A percentile compares a stretch with the other conserved stretches of the same genome.
phyloP scores from a whole-genome alignment of 2,329 filamentous ascomycete genomes.

The Epichloe aotearoae region DNA sequence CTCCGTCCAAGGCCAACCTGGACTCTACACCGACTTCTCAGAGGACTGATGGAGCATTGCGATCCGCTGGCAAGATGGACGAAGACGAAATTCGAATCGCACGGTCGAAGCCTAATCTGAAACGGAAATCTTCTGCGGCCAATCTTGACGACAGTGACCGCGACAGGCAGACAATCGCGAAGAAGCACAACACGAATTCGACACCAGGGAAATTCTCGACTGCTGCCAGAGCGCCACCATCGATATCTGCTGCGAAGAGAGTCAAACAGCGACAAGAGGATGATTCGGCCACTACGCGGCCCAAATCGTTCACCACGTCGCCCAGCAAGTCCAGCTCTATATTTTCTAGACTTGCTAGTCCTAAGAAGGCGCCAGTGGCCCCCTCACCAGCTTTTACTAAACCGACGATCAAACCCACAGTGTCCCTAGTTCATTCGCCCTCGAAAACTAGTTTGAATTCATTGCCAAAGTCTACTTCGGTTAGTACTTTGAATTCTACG shows the following conservation, averaged over 20 bases:
- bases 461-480: conserved; percentile 32
- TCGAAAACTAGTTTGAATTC: conserved; percentile 31
- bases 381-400: conserved; percentile 43
- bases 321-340: conserved; percentile 31
- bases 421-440: conserved; percentile 26
- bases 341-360: conserved; percentile 53
- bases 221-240: conserved; percentile 1
- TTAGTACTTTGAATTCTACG: conserved; percentile 16
- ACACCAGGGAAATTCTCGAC: conserved; percentile 8
- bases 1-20: conserved; percentile 33
- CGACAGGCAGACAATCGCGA: conserved; percentile 8
- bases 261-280: conserved; percentile 53
- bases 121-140: conserved; percentile 20
- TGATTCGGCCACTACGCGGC: conserved; percentile 54
- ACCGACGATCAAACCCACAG: conserved; percentile 15
- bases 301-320: conserved; percentile 34
- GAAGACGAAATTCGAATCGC: conserved; percentile 44
- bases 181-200: conserved; percentile 13
- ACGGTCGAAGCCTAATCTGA: conserved; percentile 21
- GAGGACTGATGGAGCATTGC: conserved; percentile 33
- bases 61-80: conserved; percentile 44
- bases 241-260: conserved; percentile 47
- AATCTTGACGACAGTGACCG: conserved; percentile 19
- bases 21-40: conserved; percentile 21
- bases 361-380: conserved; percentile 47